Conservation (phyloP, 305 asterid species). For the Fraxinus latifolia region DNA sequence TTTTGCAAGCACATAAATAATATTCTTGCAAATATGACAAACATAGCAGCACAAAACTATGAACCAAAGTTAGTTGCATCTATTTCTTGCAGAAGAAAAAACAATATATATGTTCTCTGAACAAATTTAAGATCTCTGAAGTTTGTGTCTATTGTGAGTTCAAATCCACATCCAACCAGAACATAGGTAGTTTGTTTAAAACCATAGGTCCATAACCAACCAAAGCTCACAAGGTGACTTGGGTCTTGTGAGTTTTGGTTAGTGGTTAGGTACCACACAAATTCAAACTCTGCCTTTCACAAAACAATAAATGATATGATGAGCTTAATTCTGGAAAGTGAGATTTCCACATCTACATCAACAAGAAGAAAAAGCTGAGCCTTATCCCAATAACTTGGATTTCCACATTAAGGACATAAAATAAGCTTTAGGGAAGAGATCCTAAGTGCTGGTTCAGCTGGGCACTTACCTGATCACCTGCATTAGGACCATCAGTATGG, state of each 20-base stretch:
- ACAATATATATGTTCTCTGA: background rate
- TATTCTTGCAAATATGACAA: background rate
- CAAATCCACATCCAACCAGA: background rate
- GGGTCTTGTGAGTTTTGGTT: background rate
- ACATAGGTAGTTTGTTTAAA: background rate
- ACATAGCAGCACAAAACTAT: background rate
- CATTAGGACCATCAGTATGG: conserved; percentile 97
- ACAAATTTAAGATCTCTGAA: background rate
- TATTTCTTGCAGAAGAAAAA: background rate
- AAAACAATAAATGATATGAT: conserved; percentile 22
- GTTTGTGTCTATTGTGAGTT: background rate
- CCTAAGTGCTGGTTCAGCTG: background rate
- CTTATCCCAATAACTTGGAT: conserved; percentile 2
- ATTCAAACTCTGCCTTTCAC: background rate
- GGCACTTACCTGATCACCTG: conserved; percentile 89
- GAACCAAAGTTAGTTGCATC: background rate
- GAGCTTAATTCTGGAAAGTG: conserved; percentile 8
- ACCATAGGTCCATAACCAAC: background rate
- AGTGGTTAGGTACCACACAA: background rate
- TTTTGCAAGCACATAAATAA: background rate
- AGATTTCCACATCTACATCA: background rate
- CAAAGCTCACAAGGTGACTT: background rate
- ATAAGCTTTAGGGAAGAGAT: background rate
- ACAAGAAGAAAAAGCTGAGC: background rate
- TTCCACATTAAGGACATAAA: background rate